These are phyloP conservation scores for Rhododendron ovatum DNA, from an alignment of 148 eudicot genomes.

Conservation along the genomic window DNA sequence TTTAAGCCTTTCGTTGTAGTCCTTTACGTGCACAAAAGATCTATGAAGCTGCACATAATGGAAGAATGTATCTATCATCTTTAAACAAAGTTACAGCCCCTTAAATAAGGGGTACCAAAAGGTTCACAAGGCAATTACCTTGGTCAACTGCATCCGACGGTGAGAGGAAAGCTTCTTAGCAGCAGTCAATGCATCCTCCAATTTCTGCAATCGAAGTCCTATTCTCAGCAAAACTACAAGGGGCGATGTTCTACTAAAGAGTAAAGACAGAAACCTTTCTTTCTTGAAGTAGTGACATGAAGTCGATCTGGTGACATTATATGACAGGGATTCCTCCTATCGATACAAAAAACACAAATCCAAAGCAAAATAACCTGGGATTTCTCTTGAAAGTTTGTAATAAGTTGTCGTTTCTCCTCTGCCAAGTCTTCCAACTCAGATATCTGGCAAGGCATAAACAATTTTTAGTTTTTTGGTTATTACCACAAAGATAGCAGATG, in stretches of 20 bases:
- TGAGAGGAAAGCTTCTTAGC: slow-evolving; percentile 48
- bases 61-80: not conserved
- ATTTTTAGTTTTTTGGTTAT: not conserved
- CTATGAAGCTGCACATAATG: slow-evolving; percentile 51
- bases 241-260: not conserved
- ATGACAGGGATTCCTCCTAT: not conserved
- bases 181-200: slow-evolving; percentile 62
- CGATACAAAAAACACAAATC: not conserved
- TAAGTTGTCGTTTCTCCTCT: slow-evolving; percentile 53
- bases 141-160: slow-evolving; percentile 49
- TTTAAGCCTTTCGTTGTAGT: slow-evolving; percentile 62
- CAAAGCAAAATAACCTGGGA: slow-evolving; percentile 41
- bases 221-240: not conserved
- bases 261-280: not conserved
- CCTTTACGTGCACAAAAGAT: slow-evolving; percentile 54
- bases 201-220: slow-evolving; percentile 39
- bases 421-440: slow-evolving; percentile 51
- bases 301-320: not conserved
- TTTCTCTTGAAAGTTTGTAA: slow-evolving; percentile 53
- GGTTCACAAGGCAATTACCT: slow-evolving; percentile 37
- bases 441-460: slow-evolving; percentile 34
- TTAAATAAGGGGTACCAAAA: not conserved
- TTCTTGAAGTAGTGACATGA: not conserved
- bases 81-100: not conserved
- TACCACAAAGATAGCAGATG: not conserved